Evolutionary conservation across 1,284 basidiomycete genomes (phyloP).

Genomic region (Ganoderma sinense): DNA sequence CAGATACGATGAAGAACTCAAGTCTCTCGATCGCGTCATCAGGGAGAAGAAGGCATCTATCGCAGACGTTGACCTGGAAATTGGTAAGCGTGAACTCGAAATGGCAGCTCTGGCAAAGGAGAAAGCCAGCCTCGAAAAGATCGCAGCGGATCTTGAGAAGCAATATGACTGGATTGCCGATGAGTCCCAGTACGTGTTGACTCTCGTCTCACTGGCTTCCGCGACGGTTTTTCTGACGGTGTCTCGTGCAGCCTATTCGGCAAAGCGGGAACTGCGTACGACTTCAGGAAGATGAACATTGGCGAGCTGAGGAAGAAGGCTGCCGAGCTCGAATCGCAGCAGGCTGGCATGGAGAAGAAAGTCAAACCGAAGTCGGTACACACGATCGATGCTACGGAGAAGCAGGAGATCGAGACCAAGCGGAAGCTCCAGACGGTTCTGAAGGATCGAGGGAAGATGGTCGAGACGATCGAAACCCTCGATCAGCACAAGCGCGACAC

Average conservation of each 20-base stretch:
- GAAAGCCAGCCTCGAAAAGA: slow-evolving; percentile 51
- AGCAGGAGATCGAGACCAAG: slow-evolving; percentile 87
- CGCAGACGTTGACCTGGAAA: slow-evolving; percentile 72
- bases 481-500: slow-evolving; percentile 96
- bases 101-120: slow-evolving; percentile 62
- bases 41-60: slow-evolving; percentile 85
- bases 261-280: slow-evolving; percentile 82
- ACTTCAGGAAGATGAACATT: slow-evolving; percentile 84
- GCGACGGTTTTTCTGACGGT: neutral
- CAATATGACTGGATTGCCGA: slow-evolving; percentile 90
- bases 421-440: slow-evolving; percentile 92
- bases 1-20: slow-evolving; percentile 89
- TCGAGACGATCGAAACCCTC: slow-evolving; percentile 92
- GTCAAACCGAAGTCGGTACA: slow-evolving; percentile 96
- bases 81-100: slow-evolving; percentile 62
- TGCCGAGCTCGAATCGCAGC: slow-evolving; percentile 80
- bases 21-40: slow-evolving; percentile 82
- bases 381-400: slow-evolving; percentile 98
- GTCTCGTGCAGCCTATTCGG: slow-evolving; percentile 73
- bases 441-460: slow-evolving; percentile 96
- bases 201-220: slow-evolving; percentile 23
- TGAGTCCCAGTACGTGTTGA: slow-evolving; percentile 77
- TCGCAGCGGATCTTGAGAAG: slow-evolving; percentile 74
- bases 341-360: slow-evolving; percentile 93
- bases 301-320: slow-evolving; percentile 70